Conservation (phyloP, 768 basidiomycete species). For the Leccinum ochraceum region DNA sequence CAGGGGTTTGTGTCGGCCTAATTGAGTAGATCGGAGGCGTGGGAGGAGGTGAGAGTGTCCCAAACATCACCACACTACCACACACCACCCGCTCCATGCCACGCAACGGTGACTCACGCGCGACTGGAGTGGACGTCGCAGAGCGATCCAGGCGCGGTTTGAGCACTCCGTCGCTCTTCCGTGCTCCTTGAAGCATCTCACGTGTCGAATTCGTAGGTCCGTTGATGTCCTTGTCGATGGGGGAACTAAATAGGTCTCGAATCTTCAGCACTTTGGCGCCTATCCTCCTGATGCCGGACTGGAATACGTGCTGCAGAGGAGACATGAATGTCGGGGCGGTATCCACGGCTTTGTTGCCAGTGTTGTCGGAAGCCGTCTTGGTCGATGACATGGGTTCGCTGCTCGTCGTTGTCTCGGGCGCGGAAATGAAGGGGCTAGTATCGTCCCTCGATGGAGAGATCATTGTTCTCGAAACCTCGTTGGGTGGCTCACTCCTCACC, state of each 20-base stretch:
- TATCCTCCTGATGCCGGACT: neutral
- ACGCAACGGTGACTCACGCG: neutral
- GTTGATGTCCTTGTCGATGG: conserved; percentile 3
- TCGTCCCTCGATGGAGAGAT: neutral
- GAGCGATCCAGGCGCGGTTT: neutral
- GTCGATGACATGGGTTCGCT: neutral
- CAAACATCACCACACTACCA: neutral
- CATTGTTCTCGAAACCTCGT: neutral
- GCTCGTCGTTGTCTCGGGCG: neutral
- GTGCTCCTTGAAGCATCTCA: conserved; percentile 4
- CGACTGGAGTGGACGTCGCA: neutral
- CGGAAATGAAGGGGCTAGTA: neutral
- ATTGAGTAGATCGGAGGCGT: too few species aligned
- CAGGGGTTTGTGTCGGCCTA: too few species aligned
- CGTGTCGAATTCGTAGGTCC: conserved; percentile 3
- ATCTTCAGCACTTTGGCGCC: neutral
- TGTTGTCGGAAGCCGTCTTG: neutral
- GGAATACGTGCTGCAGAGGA: neutral
- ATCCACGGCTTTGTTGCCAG: neutral
- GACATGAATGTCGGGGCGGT: neutral
- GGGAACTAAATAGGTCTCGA: conserved; percentile 6
- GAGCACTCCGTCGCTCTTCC: neutral
- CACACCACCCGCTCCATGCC: neutral
- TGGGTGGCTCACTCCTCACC: neutral
- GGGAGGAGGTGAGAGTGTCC: neutral